Conservation (phyloP, 1,284 basidiomycete species). For the Ceratobasidium sp. region DNA sequence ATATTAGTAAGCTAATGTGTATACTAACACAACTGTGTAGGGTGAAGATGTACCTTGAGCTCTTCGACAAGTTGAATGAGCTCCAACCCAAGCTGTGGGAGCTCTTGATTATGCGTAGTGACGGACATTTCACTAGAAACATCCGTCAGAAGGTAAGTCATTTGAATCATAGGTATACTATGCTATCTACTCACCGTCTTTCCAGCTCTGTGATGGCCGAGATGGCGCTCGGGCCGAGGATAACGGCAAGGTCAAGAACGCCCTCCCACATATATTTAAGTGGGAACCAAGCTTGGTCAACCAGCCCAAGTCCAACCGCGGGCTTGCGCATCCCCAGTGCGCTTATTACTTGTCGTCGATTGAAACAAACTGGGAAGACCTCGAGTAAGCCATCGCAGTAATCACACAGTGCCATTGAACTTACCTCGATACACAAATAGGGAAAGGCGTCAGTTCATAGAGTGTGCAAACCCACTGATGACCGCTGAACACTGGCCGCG, state of each 20-base stretch:
- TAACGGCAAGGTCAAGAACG: slow-evolving; percentile 33
- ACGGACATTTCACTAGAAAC: not conserved
- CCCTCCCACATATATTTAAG: not conserved
- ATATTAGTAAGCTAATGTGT: no score
- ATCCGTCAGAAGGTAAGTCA: slow-evolving; percentile 3
- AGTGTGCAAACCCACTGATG: slow-evolving; percentile 3
- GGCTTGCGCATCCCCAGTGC: slow-evolving; percentile 18
- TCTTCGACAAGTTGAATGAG: slow-evolving; percentile 5
- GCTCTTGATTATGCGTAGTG: not conserved
- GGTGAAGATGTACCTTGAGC: not conserved
- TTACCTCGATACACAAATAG: not conserved
- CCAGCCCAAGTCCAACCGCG: slow-evolving; percentile 19
- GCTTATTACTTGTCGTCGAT: slow-evolving; percentile 2
- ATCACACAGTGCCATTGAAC: not conserved
- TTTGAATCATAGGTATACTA: not conserved
- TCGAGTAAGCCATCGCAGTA: slow-evolving; percentile 11
- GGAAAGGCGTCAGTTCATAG: slow-evolving; percentile 19
- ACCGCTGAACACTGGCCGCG: slow-evolving; percentile 1
- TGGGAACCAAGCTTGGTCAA: slow-evolving; percentile 9
- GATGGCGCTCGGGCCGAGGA: slow-evolving; percentile 34
- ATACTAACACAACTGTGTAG: no score
- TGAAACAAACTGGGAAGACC: slow-evolving; percentile 15
- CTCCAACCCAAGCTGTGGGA: slow-evolving; percentile 12
- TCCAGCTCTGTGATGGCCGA: slow-evolving; percentile 13
- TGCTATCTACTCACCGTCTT: not conserved